Base-by-base conservation (phyloP, 2,329 filamentous ascomycete species). In the Clonostachys sp. region DNA sequence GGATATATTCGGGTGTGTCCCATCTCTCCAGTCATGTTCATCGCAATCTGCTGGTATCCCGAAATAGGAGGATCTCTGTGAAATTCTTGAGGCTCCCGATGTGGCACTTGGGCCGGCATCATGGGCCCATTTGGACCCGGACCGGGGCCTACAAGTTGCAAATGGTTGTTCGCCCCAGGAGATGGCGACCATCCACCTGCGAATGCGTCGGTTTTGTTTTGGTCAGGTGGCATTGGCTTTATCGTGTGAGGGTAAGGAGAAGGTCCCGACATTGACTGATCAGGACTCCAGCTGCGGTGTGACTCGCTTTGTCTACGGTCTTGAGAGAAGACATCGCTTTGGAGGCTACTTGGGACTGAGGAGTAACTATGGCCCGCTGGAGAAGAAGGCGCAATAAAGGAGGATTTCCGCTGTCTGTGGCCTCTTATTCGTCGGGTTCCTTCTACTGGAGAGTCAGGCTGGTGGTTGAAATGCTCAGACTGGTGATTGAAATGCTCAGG, bases 11-110 rank as follows among this genome's bases (percentile, higher is more conserved):
- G 51, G 12, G 58, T 57, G 2, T 53, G 30, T 7, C 59, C 51
- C 13, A 57, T 42, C n/a, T 52, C 54, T 2, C 54, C 58, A 44
- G 54, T 59, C 5, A 87, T 61, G 44, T 73, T 75, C 3, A 77
- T 71, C 2, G 84, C 81, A 10, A 88, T 63, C 3, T 81, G 68
- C 53, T 86, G 80, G 55, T 88, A 87, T 1, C 84, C 84, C 36
- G 72, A 68, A 13, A 73, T 75, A 68, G 5, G 66, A 34, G 33
- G 48, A 18, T 17, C 49, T 46, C 49, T 45, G 8, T 40, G 51
- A 5, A 34, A 39, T 18, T 30, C 24, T 30, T 30, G 24, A 6
- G 24, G 24, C 24, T 30, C 24, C 9, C 24, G 24, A 30, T 30
- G 24, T 5, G 24, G 24, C 24, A 10, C 9, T 30, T 6, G 24